Evolutionary conservation across 805 yeast genomes (phyloP).

Genomic region (Wickerhamiella vanderwaltii): DNA sequence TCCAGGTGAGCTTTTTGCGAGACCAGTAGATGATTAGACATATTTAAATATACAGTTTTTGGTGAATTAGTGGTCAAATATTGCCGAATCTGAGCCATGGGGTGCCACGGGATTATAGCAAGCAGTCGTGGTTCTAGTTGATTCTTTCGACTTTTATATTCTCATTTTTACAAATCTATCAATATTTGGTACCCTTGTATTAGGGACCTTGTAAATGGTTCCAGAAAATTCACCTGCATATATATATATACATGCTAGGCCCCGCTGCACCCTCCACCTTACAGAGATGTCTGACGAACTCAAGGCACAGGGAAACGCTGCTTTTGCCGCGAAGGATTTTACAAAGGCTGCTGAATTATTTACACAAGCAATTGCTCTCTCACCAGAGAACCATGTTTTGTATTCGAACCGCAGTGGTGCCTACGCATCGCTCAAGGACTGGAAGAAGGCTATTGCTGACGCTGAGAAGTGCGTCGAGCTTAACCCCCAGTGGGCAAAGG

Average conservation of each 20-base stretch:
- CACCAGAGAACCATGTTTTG: constrained; percentile 73
- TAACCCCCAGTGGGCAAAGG: constrained; percentile 88
- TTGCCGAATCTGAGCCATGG: no score
- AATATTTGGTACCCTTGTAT: no score
- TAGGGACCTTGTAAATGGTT: no score
- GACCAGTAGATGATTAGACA: no score
- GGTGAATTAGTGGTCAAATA: no score
- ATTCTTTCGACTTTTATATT: no score
- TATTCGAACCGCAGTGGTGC: constrained; percentile 91
- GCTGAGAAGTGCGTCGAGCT: constrained; percentile 74
- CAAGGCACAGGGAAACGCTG: constrained; percentile 88
- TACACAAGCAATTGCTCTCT: constrained; percentile 74
- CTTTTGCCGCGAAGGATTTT: constrained; percentile 79
- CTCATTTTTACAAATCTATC: no score
- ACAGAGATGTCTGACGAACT: constrained; percentile 21
- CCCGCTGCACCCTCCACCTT: not conserved
- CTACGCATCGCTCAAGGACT: constrained; percentile 68
- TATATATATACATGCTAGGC: not conserved
- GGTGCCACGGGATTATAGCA: no score
- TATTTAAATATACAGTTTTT: no score
- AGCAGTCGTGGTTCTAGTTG: no score
- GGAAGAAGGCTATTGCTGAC: constrained; percentile 62
- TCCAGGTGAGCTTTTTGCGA: no score
- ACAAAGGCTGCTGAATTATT: constrained; percentile 67
- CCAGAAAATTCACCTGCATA: constrained; percentile 9